Percentiles rank a stretch among this genome's conserved stretches.
These are phyloP conservation scores for Rhododendron griersonianum DNA, from an alignment of 148 eudicot genomes.

Conservation along the genomic window DNA sequence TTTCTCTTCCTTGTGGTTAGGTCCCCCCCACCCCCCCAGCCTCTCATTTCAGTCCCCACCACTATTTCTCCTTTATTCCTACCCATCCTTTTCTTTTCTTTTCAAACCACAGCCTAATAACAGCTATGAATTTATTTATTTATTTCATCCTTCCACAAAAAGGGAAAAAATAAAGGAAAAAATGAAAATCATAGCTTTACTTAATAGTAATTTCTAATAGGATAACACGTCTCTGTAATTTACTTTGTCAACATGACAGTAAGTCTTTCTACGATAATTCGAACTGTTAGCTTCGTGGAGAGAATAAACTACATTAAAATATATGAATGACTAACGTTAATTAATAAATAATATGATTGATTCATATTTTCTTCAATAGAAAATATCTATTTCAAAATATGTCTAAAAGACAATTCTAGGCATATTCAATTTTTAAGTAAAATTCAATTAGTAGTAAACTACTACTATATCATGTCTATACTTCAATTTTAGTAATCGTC, in stretches of 20 bases:
- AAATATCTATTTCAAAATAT: background rate
- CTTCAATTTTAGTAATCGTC: no score
- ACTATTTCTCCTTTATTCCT: background rate
- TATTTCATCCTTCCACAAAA: no score
- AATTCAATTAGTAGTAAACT: no score
- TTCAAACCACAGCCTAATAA: background rate
- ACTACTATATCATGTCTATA: no score
- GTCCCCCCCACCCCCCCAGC: background rate
- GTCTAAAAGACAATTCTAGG: no score
- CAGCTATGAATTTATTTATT: background rate
- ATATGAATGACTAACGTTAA: background rate
- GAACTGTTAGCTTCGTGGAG: background rate
- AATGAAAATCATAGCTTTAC: background rate
- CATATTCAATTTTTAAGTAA: no score
- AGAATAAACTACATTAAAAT: background rate
- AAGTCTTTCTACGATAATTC: background rate
- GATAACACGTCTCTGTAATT: background rate
- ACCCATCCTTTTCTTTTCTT: background rate
- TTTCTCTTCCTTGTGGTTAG: background rate
- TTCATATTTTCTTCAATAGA: background rate
- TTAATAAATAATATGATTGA: background rate
- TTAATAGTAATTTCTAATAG: background rate
- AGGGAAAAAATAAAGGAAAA: background rate
- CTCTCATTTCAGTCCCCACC: constrained; percentile 1
- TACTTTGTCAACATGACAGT: background rate